Percentiles rank a stretch among this genome's conserved stretches.
Evolutionary conservation across 768 basidiomycete genomes (phyloP).

Genomic region (Auricularia sp.): DNA sequence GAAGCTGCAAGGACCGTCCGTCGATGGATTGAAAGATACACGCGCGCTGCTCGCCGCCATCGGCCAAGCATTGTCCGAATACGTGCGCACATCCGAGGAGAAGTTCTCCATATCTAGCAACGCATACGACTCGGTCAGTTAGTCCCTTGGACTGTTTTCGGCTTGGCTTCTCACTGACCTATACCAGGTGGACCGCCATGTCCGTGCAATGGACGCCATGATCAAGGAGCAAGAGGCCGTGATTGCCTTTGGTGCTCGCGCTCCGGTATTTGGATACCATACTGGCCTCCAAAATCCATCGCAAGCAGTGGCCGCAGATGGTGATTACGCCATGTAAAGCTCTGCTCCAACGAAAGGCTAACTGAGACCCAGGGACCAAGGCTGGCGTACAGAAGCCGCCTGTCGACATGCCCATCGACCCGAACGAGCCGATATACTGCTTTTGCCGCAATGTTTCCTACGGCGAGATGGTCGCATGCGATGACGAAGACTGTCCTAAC

Average conservation of each 20-base stretch:
- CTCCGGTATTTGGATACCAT: neutral
- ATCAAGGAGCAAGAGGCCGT: neutral
- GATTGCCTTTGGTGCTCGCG: neutral
- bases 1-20: neutral
- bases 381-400: neutral
- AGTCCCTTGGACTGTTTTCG: neutral
- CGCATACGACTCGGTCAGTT: neutral
- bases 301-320: neutral
- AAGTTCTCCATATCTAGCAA: neutral
- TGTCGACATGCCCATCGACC: constrained; percentile 16
- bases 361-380: neutral
- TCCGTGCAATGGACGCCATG: neutral
- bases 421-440: constrained; percentile 62
- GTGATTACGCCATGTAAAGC: neutral
- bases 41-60: neutral
- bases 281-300: neutral
- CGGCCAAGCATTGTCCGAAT: neutral
- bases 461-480: constrained; percentile 94
- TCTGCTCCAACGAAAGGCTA: neutral
- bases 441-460: constrained; percentile 76
- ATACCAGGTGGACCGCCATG: neutral
- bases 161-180: neutral
- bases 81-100: neutral
- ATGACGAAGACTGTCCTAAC: constrained; percentile 64
- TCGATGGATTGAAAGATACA: neutral